phyloP scores from a whole-genome alignment of 306 rosid genomes.

The Styphnolobium japonicum region DNA sequence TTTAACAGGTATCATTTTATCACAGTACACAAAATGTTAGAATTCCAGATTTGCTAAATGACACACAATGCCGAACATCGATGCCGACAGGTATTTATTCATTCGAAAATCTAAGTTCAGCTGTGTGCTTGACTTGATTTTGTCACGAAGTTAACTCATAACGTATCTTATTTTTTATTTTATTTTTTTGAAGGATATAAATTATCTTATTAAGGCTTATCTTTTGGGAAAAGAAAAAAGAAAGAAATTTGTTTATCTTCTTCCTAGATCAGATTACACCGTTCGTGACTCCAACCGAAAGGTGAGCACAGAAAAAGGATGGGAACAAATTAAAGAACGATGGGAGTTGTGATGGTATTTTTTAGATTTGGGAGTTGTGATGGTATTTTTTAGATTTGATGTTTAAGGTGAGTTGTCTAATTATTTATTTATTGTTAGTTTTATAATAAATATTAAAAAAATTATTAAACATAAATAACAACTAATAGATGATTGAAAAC shows the following conservation, averaged over 20 bases:
- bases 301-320: background rate
- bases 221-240: background rate
- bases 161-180: too few relatives aligned
- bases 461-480: too few relatives aligned
- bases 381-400: too few relatives aligned
- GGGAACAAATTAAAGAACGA: too few relatives aligned
- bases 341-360: too few relatives aligned
- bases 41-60: background rate
- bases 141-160: background rate
- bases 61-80: background rate
- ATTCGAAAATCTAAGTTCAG: background rate
- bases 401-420: too few relatives aligned
- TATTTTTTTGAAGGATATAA: too few relatives aligned
- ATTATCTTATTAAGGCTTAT: too few relatives aligned
- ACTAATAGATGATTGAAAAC: too few relatives aligned
- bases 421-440: too few relatives aligned
- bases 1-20: background rate
- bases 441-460: too few relatives aligned
- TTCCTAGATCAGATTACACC: conserved; percentile 23
- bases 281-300: conserved; percentile 34
- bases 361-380: too few relatives aligned
- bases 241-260: background rate
- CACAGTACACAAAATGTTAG: background rate
- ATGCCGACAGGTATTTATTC: background rate
- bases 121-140: conserved; percentile 8